Percentiles rank a stretch among this genome's conserved stretches.
These are phyloP conservation scores for Penicillium turbatum DNA, from an alignment of 495 filamentous ascomycete genomes.

Conservation along the genomic window DNA sequence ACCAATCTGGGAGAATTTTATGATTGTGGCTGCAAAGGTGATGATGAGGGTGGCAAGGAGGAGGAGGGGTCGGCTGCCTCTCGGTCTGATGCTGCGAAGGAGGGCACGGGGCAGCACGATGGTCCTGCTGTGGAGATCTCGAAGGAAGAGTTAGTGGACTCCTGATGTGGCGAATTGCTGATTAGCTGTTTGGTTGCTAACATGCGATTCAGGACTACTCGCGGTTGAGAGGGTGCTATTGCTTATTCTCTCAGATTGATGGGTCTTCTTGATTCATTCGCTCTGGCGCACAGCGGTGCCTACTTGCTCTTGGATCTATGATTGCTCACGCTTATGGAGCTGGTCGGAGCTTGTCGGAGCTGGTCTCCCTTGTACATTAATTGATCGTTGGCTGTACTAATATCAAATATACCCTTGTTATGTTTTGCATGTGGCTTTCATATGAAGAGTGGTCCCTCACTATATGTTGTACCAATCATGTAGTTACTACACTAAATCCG, in stretches of 20 bases:
- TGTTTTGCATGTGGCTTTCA: conserved; percentile 1
- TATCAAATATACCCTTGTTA: conserved; percentile 11
- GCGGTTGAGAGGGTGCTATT: conserved; percentile 19
- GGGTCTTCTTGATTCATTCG: not conserved
- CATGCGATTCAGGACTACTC: conserved; percentile 23
- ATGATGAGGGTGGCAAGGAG: conserved; percentile 38
- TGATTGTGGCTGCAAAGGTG: conserved; percentile 90
- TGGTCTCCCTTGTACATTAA: conserved; percentile 14
- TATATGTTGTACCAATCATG: not conserved
- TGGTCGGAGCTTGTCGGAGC: conserved; percentile 14
- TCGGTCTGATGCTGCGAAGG: conserved; percentile 6
- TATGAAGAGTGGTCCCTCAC: not conserved
- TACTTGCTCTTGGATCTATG: not conserved
- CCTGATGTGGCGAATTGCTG: conserved; percentile 3
- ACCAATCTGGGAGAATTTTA: conserved; percentile 86
- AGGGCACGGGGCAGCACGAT: conserved; percentile 10
- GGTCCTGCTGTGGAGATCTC: conserved; percentile 38
- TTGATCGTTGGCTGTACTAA: conserved; percentile 4
- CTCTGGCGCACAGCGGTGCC: not conserved
- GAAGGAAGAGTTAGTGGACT: conserved; percentile 37
- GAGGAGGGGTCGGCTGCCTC: conserved; percentile 7
- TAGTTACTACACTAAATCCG: not conserved
- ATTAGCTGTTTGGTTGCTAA: conserved; percentile 9
- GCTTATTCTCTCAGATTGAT: not conserved
- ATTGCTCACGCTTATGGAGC: not conserved